Percentiles rank a stretch among this genome's conserved stretches.
These are phyloP conservation scores for Malassezia vespertilionis DNA, from an alignment of 1,284 basidiomycete genomes.

Conservation along the genomic window DNA sequence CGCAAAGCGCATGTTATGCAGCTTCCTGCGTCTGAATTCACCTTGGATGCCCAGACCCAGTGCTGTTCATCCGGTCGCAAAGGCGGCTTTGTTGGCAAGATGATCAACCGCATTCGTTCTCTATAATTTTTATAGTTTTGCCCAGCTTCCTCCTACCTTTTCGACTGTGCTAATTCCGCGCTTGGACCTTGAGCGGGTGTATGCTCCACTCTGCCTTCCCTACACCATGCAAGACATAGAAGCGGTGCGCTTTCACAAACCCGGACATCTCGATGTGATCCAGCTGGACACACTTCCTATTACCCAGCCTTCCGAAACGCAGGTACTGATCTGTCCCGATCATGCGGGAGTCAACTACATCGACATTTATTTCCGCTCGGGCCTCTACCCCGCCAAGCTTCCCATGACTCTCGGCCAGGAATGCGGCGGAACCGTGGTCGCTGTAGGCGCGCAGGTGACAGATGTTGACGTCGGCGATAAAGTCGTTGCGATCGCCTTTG, in stretches of 20 bases:
- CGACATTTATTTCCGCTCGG: slow-evolving; percentile 55
- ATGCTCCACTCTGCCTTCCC: slow-evolving; percentile 19
- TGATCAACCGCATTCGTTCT: slow-evolving; percentile 8
- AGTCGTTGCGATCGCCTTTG: slow-evolving; percentile 55
- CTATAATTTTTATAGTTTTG: neutral
- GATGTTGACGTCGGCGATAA: slow-evolving; percentile 56
- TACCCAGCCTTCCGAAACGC: slow-evolving; percentile 56
- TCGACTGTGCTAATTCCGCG: neutral
- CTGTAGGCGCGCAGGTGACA: slow-evolving; percentile 50
- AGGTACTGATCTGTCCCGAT: slow-evolving; percentile 69
- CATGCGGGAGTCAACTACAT: slow-evolving; percentile 51
- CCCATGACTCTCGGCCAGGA: slow-evolving; percentile 72
- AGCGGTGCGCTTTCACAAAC: slow-evolving; percentile 52
- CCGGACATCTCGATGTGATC: slow-evolving; percentile 69
- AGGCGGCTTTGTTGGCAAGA: slow-evolving; percentile 6
- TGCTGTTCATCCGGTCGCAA: slow-evolving; percentile 13
- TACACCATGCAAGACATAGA: slow-evolving; percentile 50
- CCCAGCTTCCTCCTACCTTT: neutral
- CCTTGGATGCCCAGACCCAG: neutral
- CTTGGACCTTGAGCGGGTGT: neutral
- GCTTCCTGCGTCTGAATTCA: slow-evolving; percentile 7
- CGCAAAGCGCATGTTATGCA: slow-evolving; percentile 16
- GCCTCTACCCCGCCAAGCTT: slow-evolving; percentile 53
- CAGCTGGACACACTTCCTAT: slow-evolving; percentile 57
- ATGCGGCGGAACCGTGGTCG: slow-evolving; percentile 62